Evolutionary conservation across 2,329 filamentous ascomycete genomes (phyloP).

Genomic region (Fusarium subtropicale): DNA sequence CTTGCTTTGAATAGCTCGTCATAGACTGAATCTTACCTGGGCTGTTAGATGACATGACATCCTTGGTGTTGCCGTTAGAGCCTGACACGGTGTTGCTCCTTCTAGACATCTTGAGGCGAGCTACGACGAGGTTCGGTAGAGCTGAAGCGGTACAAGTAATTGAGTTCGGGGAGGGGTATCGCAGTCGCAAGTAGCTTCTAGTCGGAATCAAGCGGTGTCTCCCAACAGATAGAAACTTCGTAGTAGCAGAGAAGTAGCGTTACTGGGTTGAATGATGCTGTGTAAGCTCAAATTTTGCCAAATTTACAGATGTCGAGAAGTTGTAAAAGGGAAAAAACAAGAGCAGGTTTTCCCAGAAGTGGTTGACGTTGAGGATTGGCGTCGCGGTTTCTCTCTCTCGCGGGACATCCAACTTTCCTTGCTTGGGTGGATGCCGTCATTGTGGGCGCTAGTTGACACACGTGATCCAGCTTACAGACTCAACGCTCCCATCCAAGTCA

Average conservation of each 20-base stretch:
- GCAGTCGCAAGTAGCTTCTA: constrained; percentile 8
- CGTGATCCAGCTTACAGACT: constrained; percentile 37
- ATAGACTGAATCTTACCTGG: constrained; percentile 50
- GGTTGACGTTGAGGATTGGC: constrained; percentile 39
- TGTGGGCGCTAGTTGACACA: constrained; percentile 44
- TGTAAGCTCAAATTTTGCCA: background rate
- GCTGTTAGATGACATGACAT: constrained; percentile 46
- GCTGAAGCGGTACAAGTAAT: background rate
- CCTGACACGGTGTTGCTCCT: constrained; percentile 60
- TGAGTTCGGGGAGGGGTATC: background rate
- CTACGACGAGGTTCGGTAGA: background rate
- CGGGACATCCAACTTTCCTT: constrained; percentile 42
- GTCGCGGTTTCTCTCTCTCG: constrained; percentile 33
- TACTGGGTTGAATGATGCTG: background rate
- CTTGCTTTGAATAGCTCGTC: constrained; percentile 1
- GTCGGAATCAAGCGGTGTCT: constrained; percentile 25
- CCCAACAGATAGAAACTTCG: background rate
- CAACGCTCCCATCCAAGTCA: constrained; percentile 21
- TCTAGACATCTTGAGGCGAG: constrained; percentile 69
- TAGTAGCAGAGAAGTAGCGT: background rate
- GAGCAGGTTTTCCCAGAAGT: constrained; percentile 27
- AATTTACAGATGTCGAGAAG: constrained; percentile 7
- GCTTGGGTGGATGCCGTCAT: constrained; percentile 47
- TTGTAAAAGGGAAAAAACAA: constrained; percentile 13
- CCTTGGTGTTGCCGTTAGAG: constrained; percentile 49